Conservation (phyloP, 805 yeast genomes). For the Wickerhamomyces kurtzmanii region DNA sequence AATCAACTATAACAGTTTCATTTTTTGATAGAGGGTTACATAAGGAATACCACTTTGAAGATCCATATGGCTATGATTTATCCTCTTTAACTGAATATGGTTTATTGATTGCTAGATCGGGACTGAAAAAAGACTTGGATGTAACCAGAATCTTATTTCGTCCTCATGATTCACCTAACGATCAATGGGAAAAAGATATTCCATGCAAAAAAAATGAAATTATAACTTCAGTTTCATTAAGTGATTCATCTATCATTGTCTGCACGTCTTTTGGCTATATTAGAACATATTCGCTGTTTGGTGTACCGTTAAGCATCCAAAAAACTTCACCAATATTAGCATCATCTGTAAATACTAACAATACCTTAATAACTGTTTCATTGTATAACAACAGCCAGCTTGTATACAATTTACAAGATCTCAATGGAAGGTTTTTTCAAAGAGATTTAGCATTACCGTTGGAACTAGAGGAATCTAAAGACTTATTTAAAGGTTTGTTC, state of each 20-base stretch:
- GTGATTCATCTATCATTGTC: slow-evolving; percentile 47
- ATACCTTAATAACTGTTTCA: slow-evolving; percentile 20
- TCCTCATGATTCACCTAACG: slow-evolving; percentile 53
- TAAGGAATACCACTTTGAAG: slow-evolving; percentile 81
- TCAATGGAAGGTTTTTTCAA: slow-evolving; percentile 37
- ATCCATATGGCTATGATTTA: slow-evolving; percentile 58
- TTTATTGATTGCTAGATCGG: slow-evolving; percentile 46
- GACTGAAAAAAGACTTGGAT: slow-evolving; percentile 23
- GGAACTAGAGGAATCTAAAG: slow-evolving; percentile 9
- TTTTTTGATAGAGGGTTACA: slow-evolving; percentile 74
- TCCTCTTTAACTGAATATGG: slow-evolving; percentile 68
- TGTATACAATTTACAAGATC: slow-evolving; percentile 32
- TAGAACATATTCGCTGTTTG: slow-evolving; percentile 60
- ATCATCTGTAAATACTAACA: slow-evolving; percentile 15
- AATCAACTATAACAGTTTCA: slow-evolving; percentile 72
- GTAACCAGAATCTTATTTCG: slow-evolving; percentile 49
- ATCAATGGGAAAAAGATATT: slow-evolving; percentile 63
- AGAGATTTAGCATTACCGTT: slow-evolving; percentile 38
- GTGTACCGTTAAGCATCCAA: slow-evolving; percentile 62
- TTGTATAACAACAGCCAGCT: slow-evolving; percentile 18
- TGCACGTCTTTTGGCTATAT: slow-evolving; percentile 74
- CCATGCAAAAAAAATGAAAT: slow-evolving; percentile 44
- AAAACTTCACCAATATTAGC: slow-evolving; percentile 67
- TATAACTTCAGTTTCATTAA: slow-evolving; percentile 62
- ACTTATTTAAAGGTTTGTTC: slow-evolving; percentile 54